phyloP scores from a whole-genome alignment of 257 asterid genomes.

The Cinchona pubescens region DNA sequence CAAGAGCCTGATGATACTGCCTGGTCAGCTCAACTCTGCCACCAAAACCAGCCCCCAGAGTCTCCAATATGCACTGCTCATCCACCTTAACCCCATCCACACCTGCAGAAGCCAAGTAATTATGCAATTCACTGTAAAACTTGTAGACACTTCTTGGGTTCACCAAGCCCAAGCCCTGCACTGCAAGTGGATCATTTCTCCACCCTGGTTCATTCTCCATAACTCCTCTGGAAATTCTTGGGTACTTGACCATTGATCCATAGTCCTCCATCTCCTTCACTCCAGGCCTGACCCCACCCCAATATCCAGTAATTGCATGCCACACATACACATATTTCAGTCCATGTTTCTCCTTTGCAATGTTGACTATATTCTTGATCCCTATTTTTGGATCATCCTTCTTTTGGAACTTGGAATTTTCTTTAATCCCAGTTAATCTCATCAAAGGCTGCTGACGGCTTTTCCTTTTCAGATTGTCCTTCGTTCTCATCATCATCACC shows the following conservation, averaged over 20 bases:
- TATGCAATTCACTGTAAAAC: constrained; percentile 75
- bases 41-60: constrained; percentile 76
- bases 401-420: constrained; percentile 62
- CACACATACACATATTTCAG: constrained; percentile 75
- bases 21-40: constrained; percentile 77
- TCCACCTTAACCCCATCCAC: constrained; percentile 86
- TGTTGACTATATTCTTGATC: constrained; percentile 58
- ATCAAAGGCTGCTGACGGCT: constrained; percentile 36
- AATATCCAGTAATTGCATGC: constrained; percentile 90
- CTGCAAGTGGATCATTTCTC: constrained; percentile 62
- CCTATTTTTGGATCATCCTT: constrained; percentile 47
- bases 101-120: constrained; percentile 73
- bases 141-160: constrained; percentile 71
- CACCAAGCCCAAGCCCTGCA: constrained; percentile 74
- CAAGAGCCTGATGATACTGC: constrained; percentile 88
- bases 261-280: constrained; percentile 64
- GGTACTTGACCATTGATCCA: constrained; percentile 63
- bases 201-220: constrained; percentile 74
- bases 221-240: constrained; percentile 59
- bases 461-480: not conserved
- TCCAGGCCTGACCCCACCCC: constrained; percentile 90
- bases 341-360: constrained; percentile 71
- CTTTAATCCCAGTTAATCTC: constrained; percentile 74
- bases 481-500: constrained; percentile 28
- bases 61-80: constrained; percentile 79